A percentile compares a stretch with the other conserved stretches of the same genome.
phyloP scores from a whole-genome alignment of 192 early-diverging fungal species.

The Coemansia sp. region DNA sequence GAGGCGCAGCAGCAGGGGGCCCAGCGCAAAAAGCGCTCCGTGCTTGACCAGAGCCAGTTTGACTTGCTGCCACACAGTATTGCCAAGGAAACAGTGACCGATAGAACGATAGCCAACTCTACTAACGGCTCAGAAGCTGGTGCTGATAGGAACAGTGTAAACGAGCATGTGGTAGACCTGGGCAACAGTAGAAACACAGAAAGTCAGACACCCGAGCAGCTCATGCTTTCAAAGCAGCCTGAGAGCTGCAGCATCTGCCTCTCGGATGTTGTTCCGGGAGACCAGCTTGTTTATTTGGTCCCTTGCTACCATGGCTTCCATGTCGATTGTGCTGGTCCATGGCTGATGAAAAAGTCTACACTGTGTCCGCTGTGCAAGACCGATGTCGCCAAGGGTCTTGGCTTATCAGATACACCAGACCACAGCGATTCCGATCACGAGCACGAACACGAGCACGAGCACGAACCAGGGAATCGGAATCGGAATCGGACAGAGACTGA shows the following conservation, averaged over 20 bases:
- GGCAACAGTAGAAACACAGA: no score
- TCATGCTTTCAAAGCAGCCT: slow-evolving; percentile 5
- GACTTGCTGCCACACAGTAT: slow-evolving; percentile 24
- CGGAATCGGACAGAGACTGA: neutral
- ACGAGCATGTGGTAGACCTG: no score
- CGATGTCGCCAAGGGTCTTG: slow-evolving; percentile 27
- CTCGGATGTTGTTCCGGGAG: slow-evolving; percentile 11
- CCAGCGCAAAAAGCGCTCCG: slow-evolving; percentile 9
- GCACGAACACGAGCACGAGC: no score
- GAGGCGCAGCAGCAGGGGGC: neutral
- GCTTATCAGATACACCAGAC: slow-evolving; percentile 1
- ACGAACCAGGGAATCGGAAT: slow-evolving; percentile 8
- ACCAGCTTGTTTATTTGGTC: slow-evolving; percentile 21
- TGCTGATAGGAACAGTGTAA: no score
- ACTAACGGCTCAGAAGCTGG: neutral
- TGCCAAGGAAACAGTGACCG: slow-evolving; percentile 5
- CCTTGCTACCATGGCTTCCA: slow-evolving; percentile 40
- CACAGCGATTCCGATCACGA: slow-evolving; percentile 4
- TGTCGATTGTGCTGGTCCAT: slow-evolving; percentile 25
- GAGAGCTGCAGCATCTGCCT: slow-evolving; percentile 37
- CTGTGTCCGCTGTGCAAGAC: slow-evolving; percentile 38
- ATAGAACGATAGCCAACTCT: no score
- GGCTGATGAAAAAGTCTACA: slow-evolving; percentile 38
- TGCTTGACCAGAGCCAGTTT: slow-evolving; percentile 31
- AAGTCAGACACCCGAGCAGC: no score